Evolutionary conservation across 1,139 yeast genomes (phyloP), one percentile per base, ranked within the genome.

Genomic region (Hemisphaericaspora subhashii): DNA sequence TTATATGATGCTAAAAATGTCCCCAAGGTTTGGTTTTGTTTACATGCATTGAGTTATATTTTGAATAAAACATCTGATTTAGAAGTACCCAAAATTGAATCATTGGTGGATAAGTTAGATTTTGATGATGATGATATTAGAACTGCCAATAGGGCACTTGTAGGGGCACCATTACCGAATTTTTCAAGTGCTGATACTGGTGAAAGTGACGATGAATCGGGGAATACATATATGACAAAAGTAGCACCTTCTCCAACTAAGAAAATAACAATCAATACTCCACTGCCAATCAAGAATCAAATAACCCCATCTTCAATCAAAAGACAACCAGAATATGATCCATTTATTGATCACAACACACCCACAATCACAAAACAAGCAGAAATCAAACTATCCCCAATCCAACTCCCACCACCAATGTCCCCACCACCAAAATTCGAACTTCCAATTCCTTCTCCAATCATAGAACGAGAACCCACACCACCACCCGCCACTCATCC

Each of bases 21-120:
- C 16, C 98, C 98, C 15, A 90, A 88, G 55, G 98, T 94, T 16
- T 86, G 94, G 62, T 90, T 89, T 58, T 89, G 98, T 53, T 68
- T 92, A 31, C 97, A 92, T 64, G 96, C 97, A 1, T 68, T 92
- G 52, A 83, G 92, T 33, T 86, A 77, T 60, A 81, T 81, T 64
- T 72, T 83, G 51, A 55, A 63, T 44, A 78, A 79, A 33, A n/a
- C n/a, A n/a, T 54, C 60, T 54, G 66, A 68, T 68, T 64, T 66
- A 57, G 69, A 69, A 16, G 81, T 83, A 15, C 90, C 94, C 0
- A 64, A 71, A 8, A 77, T 92, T 50, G 76, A 74, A 26, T 77
- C 79, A 45, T 64, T 85, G 41, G 85, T 83, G 7, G 92, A 87
- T 2, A 65, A 70, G 43, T 55, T 82, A 6, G 73, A 75, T 17